Evolutionary conservation across 1,139 yeast species (phyloP).

Genomic region (Diutina scorzettiae): DNA sequence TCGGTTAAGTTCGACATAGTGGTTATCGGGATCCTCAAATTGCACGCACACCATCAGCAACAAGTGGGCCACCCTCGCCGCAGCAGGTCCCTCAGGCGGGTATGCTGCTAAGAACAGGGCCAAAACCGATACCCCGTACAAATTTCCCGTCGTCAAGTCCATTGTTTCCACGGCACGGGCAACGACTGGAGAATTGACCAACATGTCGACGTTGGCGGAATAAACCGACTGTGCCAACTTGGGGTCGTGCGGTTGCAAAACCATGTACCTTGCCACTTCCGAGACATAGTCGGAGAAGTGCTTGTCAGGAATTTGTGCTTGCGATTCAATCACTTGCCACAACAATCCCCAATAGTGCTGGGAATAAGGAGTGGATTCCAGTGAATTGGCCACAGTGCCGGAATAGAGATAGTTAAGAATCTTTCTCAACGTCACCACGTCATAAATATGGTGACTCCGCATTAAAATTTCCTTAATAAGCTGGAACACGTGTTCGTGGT

Average conservation of each 20-base stretch:
- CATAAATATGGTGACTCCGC: constrained; percentile 22
- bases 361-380: not conserved
- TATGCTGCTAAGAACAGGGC: constrained; percentile 16
- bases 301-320: constrained; percentile 17
- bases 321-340: constrained; percentile 25
- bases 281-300: not conserved
- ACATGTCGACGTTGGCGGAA: constrained; percentile 15
- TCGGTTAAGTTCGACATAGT: constrained; percentile 28
- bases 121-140: constrained; percentile 22
- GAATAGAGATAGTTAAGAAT: constrained; percentile 12
- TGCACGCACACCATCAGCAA: constrained; percentile 26
- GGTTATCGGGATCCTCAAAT: constrained; percentile 41
- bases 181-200: constrained; percentile 22
- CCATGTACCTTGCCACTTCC: constrained; percentile 3
- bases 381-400: not conserved
- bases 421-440: constrained; percentile 19
- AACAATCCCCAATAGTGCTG: constrained; percentile 21
- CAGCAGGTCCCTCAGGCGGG: constrained; percentile 8
- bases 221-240: constrained; percentile 11
- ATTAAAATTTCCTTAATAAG: constrained; percentile 26
- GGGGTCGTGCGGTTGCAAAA: not conserved
- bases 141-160: constrained; percentile 22
- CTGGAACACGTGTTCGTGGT: constrained; percentile 25
- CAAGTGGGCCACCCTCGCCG: constrained; percentile 12
- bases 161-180: constrained; percentile 17